Conservation (phyloP, 306 rosid genomes). For the Glycine soja region DNA sequence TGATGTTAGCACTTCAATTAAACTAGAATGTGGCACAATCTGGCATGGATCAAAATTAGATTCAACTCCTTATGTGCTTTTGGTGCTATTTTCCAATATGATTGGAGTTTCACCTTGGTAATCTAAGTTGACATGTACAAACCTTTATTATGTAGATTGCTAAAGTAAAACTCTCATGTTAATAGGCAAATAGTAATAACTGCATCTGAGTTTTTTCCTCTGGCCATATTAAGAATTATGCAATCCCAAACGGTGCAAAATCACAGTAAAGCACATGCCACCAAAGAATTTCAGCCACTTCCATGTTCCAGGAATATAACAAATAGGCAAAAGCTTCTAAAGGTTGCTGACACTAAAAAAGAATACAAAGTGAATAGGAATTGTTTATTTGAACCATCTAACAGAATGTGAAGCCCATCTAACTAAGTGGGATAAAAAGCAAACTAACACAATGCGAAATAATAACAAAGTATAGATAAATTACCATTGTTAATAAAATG, state of each 20-base stretch:
- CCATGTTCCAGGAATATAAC: constrained; percentile 4
- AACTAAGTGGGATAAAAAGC: not conserved
- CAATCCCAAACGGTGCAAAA: not conserved
- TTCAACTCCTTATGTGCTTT: not conserved
- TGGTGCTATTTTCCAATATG: not conserved
- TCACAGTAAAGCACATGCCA: constrained; percentile 17
- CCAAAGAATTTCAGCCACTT: not conserved
- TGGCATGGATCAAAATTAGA: too few relatives aligned
- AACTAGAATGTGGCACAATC: not conserved
- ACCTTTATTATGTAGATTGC: too few relatives aligned
- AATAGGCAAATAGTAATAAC: too few relatives aligned
- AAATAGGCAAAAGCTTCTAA: constrained; percentile 4
- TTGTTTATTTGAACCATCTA: not conserved
- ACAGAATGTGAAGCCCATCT: constrained; percentile 5
- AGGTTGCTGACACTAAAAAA: not conserved
- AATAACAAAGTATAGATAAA: not conserved
- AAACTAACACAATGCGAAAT: constrained; percentile 34
- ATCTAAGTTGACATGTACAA: too few relatives aligned
- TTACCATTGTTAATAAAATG: constrained; percentile 64
- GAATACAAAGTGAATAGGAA: constrained; percentile 19
- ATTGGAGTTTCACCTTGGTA: too few relatives aligned
- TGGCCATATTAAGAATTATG: constrained; percentile 1
- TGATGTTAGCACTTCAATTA: not conserved
- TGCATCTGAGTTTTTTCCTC: too few relatives aligned
- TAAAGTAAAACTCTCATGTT: too few relatives aligned